These are phyloP conservation scores for Quercus dentata DNA, from an alignment of 306 rosid genomes.

Conservation along the genomic window DNA sequence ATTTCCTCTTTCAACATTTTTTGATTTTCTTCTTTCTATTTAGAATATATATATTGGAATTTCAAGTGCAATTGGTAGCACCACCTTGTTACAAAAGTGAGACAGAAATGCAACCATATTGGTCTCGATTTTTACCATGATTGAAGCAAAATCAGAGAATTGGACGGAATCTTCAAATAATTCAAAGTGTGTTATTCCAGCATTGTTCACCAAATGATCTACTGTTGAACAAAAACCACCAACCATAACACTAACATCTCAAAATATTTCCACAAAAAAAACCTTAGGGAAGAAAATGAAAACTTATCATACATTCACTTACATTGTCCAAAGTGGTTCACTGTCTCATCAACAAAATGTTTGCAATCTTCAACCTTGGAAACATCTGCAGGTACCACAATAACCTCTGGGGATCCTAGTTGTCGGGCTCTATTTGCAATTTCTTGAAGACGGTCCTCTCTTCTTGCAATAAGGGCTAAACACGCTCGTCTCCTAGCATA, in stretches of 20 bases:
- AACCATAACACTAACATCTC: background rate
- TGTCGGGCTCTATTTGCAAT: conserved; percentile 30
- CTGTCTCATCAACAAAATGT: conserved; percentile 30
- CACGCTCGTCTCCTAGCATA: conserved; percentile 42
- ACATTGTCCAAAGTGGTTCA: conserved; percentile 46
- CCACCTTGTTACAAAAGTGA: background rate
- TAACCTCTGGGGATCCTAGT: conserved; percentile 40
- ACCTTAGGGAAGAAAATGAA: no score
- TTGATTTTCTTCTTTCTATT: no score
- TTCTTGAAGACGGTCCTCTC: conserved; percentile 32
- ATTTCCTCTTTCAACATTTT: no score
- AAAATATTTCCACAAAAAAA: background rate
- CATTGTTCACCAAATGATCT: conserved; percentile 73
- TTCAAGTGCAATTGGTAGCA: no score
- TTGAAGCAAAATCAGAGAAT: conserved; percentile 9
- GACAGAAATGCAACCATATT: background rate
- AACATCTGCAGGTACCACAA: conserved; percentile 44
- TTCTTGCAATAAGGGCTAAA: conserved; percentile 43
- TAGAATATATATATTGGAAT: no score
- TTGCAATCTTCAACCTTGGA: conserved; percentile 34
- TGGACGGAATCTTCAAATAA: background rate
- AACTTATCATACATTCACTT: background rate
- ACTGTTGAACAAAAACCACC: conserved; percentile 17
- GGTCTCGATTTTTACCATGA: background rate
- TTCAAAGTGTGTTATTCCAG: conserved; percentile 29